Percentiles rank a stretch among this genome's conserved stretches.
Evolutionary conservation across 331 rosid genomes (phyloP).

Genomic region (Cydonia oblonga): DNA sequence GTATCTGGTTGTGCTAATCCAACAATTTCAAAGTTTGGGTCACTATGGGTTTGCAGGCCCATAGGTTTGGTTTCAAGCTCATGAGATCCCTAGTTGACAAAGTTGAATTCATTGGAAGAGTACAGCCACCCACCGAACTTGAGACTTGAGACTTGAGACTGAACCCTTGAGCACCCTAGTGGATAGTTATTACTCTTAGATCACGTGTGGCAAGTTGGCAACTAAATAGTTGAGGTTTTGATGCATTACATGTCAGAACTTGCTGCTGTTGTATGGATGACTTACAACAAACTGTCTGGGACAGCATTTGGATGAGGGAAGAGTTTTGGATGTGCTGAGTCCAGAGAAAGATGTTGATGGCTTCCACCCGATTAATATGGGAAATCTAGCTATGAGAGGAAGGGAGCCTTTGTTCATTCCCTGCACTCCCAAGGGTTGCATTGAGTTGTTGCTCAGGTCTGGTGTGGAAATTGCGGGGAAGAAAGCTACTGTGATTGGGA

Average conservation of each 20-base stretch:
- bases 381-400: conserved; percentile 43
- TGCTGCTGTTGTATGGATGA: conserved; percentile 24
- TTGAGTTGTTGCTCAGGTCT: conserved; percentile 37
- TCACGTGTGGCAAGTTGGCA: neutral
- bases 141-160: neutral
- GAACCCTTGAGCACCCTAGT: neutral
- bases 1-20: neutral
- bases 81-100: neutral
- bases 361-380: conserved; percentile 37
- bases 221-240: conserved; percentile 17
- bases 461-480: conserved; percentile 33
- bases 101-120: neutral
- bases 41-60: neutral
- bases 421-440: conserved; percentile 43
- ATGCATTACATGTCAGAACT: conserved; percentile 18
- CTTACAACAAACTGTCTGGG: conserved; percentile 22
- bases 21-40: neutral
- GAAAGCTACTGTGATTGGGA: conserved; percentile 40
- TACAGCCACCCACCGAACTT: neutral
- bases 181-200: neutral
- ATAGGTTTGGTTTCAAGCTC: neutral
- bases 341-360: conserved; percentile 44
- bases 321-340: conserved; percentile 24
- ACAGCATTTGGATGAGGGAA: conserved; percentile 47
- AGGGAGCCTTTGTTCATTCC: conserved; percentile 43